Conservation (phyloP, 331 rosid genomes). For the Erythrophleum ivorense region DNA sequence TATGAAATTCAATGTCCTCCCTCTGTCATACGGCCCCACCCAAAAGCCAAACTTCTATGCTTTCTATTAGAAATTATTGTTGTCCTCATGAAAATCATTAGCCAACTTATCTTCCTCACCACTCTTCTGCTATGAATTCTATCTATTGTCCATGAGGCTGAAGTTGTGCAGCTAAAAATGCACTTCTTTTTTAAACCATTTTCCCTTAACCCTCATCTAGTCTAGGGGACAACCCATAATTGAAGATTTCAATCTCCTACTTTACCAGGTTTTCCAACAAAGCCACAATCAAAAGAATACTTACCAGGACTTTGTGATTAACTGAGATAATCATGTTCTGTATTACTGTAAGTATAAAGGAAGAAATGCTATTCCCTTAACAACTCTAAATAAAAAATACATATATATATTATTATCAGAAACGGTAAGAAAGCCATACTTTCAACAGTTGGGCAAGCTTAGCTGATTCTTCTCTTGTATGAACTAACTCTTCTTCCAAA, state of each 20-base stretch:
- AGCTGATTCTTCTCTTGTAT: constrained; percentile 73
- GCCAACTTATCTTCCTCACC: background rate
- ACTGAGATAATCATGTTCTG: background rate
- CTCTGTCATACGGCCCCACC: background rate
- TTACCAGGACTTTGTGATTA: background rate
- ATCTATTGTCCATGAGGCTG: background rate
- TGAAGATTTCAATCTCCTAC: background rate
- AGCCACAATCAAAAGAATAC: background rate
- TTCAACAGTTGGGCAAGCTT: constrained; percentile 67
- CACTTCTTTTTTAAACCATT: background rate
- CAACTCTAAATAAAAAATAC: background rate
- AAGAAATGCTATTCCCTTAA: background rate
- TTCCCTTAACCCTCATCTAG: background rate
- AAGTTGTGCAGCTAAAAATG: background rate
- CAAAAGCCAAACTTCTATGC: too few species aligned
- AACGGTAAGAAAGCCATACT: constrained; percentile 48
- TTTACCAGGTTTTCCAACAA: background rate
- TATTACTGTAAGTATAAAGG: background rate
- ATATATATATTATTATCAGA: background rate
- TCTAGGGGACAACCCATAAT: background rate
- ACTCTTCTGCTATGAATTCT: background rate
- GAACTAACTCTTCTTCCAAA: constrained; percentile 81
- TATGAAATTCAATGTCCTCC: background rate
- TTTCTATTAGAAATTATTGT: background rate
- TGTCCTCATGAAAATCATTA: background rate